Conservation (phyloP, 164 flowering plant species). For the Kingdonia uniflora region DNA sequence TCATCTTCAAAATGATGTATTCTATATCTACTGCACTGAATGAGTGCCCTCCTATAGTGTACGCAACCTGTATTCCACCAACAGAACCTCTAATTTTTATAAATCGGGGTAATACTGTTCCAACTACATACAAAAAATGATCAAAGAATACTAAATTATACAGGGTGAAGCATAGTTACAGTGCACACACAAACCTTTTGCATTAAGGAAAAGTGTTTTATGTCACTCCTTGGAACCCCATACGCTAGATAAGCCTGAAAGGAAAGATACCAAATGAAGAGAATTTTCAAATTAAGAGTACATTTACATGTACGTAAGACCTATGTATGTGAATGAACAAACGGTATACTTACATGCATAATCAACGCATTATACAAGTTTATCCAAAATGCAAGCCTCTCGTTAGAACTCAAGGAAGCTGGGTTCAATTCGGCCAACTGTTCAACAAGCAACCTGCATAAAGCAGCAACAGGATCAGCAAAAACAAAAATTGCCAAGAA, state of each 20-base stretch:
- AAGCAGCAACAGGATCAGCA: slow-evolving; percentile 4
- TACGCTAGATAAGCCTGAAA: slow-evolving; percentile 73
- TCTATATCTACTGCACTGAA: slow-evolving; percentile 38
- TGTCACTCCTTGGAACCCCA: slow-evolving; percentile 70
- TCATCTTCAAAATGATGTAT: slow-evolving; percentile 33
- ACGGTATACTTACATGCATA: slow-evolving; percentile 28
- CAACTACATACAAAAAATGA: neutral
- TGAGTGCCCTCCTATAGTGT: slow-evolving; percentile 35
- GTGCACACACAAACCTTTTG: slow-evolving; percentile 24
- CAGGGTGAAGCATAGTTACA: neutral
- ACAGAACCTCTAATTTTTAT: neutral
- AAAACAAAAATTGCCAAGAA: neutral
- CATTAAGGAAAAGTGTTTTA: slow-evolving; percentile 63
- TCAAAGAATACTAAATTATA: neutral
- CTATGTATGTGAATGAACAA: too few relatives aligned
- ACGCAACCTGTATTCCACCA: slow-evolving; percentile 27
- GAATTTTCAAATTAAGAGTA: too few relatives aligned
- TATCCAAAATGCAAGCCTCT: slow-evolving; percentile 30
- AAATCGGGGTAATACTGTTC: neutral
- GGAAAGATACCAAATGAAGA: neutral
- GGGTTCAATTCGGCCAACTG: slow-evolving; percentile 21
- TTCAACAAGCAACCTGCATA: slow-evolving; percentile 21
- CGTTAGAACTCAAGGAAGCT: slow-evolving; percentile 15
- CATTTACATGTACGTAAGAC: too few relatives aligned
- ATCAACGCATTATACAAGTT: slow-evolving; percentile 38